Evolutionary conservation across 75 land plant genomes (phyloP).

Genomic region (Selaginella tamariscina): DNA sequence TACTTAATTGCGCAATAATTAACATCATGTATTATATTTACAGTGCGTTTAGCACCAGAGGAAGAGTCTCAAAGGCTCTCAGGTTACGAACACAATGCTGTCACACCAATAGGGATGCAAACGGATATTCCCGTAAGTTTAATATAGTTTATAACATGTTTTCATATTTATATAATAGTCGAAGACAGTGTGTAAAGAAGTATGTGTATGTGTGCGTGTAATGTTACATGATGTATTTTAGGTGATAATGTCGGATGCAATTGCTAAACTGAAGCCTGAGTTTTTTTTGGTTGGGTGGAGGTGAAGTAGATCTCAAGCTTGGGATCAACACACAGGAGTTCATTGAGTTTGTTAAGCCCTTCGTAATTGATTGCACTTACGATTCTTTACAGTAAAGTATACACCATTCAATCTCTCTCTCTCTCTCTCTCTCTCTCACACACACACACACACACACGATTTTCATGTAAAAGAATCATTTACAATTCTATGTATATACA

Average conservation of each 20-base stretch:
- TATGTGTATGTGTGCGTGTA: too few relatives aligned
- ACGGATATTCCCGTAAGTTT: conserved; percentile 79
- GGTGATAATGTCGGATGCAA: conserved; percentile 92
- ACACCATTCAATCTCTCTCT: too few relatives aligned
- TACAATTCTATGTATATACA: too few relatives aligned
- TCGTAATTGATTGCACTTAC: conserved; percentile 55
- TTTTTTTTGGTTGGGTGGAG: conserved; percentile 96
- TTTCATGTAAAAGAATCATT: too few relatives aligned
- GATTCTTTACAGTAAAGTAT: too few relatives aligned
- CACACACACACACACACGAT: too few relatives aligned
- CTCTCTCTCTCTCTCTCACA: too few relatives aligned
- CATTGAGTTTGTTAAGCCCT: conserved; percentile 52
- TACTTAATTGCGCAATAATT: neutral
- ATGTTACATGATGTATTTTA: conserved; percentile 19
- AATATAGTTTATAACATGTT: neutral
- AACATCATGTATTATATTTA: too few relatives aligned
- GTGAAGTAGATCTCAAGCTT: conserved; percentile 81
- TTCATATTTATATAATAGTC: too few relatives aligned
- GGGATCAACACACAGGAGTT: conserved; percentile 77
- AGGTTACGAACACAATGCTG: conserved; percentile 93
- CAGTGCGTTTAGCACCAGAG: conserved; percentile 98
- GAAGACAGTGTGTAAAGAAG: too few relatives aligned
- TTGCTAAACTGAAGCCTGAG: conserved; percentile 58
- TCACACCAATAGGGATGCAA: conserved; percentile 90
- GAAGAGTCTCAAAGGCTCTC: conserved; percentile 64